Percentiles rank a stretch among this genome's conserved stretches.
phyloP scores from a whole-genome alignment of 805 yeast genomes.

The Sugiyamaella americana region DNA sequence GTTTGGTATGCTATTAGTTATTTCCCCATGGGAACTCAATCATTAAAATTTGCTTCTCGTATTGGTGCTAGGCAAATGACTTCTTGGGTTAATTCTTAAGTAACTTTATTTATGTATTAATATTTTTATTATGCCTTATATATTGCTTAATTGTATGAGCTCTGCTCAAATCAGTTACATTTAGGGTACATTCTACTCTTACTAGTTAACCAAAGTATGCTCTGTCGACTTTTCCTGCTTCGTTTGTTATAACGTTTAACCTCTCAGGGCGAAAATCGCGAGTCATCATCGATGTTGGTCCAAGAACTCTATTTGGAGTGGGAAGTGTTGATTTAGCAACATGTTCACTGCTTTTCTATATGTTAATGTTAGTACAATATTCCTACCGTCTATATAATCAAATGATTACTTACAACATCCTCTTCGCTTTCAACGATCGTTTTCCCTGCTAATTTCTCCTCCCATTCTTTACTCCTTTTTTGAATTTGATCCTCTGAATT shows the following conservation, averaged over 20 bases:
- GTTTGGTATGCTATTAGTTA: constrained; percentile 84
- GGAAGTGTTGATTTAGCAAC: constrained; percentile 18
- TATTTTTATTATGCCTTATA: no score
- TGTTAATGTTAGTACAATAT: neutral
- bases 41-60: constrained; percentile 50
- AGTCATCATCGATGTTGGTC: constrained; percentile 20
- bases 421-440: constrained; percentile 9
- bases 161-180: no score
- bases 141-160: no score
- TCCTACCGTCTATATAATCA: neutral
- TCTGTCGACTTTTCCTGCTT: constrained; percentile 15
- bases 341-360: neutral
- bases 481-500: constrained; percentile 5
- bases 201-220: constrained; percentile 24
- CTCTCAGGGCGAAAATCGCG: constrained; percentile 23
- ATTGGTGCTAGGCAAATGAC: constrained; percentile 52
- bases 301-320: constrained; percentile 18
- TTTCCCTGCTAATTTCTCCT: constrained; percentile 14
- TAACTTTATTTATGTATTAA: no score
- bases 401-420: neutral
- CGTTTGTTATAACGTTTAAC: constrained; percentile 19
- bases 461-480: constrained; percentile 12
- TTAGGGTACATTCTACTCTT: no score
- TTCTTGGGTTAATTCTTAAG: constrained; percentile 35
- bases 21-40: constrained; percentile 91